A percentile compares a stretch with the other conserved stretches of the same genome.
phyloP scores from a whole-genome alignment of 2,329 filamentous ascomycete genomes.

The Calycina marina region DNA sequence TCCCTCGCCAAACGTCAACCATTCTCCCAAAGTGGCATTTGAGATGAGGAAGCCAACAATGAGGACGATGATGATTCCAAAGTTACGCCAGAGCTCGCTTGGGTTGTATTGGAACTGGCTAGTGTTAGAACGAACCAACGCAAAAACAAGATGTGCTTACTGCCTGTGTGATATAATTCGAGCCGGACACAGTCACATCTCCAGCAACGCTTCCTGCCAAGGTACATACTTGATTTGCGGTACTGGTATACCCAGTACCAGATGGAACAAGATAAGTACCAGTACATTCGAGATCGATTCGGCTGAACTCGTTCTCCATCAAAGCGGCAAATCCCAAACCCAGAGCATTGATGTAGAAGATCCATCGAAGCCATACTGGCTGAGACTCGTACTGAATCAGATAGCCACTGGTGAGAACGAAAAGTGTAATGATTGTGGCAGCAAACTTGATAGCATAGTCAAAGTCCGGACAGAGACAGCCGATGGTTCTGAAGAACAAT shows the following conservation, averaged over 20 bases:
- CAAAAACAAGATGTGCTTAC: no score
- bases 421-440: constrained; percentile 20
- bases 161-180: constrained; percentile 52
- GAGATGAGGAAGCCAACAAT: constrained; percentile 61
- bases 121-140: no score
- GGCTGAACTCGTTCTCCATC: constrained; percentile 56
- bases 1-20: constrained; percentile 63
- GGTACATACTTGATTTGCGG: constrained; percentile 35
- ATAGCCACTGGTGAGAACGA: constrained; percentile 31
- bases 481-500: constrained; percentile 38
- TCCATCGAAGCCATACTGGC: constrained; percentile 40
- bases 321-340: constrained; percentile 57
- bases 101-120: constrained; percentile 45
- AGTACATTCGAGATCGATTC: constrained; percentile 35
- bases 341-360: constrained; percentile 52
- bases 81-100: constrained; percentile 41
- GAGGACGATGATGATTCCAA: constrained; percentile 54
- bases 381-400: constrained; percentile 41
- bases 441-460: constrained; percentile 42
- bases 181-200: constrained; percentile 46
- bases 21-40: constrained; percentile 67
- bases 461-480: constrained; percentile 38
- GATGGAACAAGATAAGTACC: constrained; percentile 34
- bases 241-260: constrained; percentile 30
- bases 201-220: constrained; percentile 40